Evolutionary conservation across 257 asterid species (phyloP).

Genomic region (Craterostigma plantagineum): DNA sequence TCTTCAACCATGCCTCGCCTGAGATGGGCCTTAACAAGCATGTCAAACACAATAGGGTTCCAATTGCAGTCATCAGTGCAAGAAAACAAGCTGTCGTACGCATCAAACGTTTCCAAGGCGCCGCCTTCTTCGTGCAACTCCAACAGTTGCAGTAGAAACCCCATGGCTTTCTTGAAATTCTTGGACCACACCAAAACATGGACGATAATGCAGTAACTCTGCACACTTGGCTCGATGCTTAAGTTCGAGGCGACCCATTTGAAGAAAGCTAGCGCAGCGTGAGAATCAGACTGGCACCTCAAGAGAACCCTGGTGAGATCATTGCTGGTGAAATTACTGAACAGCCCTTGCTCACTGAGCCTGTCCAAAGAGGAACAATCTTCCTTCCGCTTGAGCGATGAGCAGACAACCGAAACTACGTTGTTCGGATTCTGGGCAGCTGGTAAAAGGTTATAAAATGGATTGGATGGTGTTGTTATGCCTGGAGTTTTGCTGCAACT

Average conservation of each 20-base stretch:
- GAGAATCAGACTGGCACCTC: constrained; percentile 75
- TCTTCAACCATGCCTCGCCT: constrained; percentile 34
- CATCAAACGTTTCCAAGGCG: constrained; percentile 11
- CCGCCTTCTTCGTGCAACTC: constrained; percentile 13
- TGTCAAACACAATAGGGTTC: constrained; percentile 80
- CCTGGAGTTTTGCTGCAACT: constrained; percentile 11
- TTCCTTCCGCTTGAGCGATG: constrained; percentile 28
- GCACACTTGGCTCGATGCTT: constrained; percentile 20
- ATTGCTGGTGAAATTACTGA: constrained; percentile 26
- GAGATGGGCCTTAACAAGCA: constrained; percentile 77
- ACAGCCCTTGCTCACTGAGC: constrained; percentile 30
- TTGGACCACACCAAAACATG: constrained; percentile 69
- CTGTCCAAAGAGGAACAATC: constrained; percentile 14
- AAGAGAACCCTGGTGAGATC: constrained; percentile 57
- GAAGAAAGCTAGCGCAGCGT: constrained; percentile 48
- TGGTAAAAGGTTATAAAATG: constrained; percentile 51
- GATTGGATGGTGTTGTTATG: constrained; percentile 20
- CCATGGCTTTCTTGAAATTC: constrained; percentile 50
- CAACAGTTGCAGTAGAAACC: constrained; percentile 35
- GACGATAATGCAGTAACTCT: constrained; percentile 34
- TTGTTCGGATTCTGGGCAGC: constrained; percentile 53
- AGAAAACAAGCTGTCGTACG: constrained; percentile 30
- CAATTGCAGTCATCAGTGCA: constrained; percentile 44
- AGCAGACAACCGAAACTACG: constrained; percentile 36
- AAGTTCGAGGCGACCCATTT: constrained; percentile 44